Evolutionary conservation across 495 filamentous ascomycete genomes (phyloP).

Genomic region (Astrothelium macrocarpum): DNA sequence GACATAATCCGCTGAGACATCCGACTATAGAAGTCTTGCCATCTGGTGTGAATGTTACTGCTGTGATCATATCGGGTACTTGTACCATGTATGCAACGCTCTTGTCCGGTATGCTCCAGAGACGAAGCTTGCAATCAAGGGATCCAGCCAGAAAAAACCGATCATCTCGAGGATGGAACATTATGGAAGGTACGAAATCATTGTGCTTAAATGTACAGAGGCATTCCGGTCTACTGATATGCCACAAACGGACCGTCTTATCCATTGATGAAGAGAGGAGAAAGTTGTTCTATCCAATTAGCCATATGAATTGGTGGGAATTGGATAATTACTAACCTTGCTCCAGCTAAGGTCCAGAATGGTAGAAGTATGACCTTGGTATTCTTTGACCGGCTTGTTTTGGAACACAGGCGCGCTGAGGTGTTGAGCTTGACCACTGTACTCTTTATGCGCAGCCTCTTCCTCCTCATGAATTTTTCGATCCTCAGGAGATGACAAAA

Average conservation of each 20-base stretch:
- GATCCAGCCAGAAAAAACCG: slow-evolving; percentile 94
- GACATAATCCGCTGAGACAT: slow-evolving; percentile 71
- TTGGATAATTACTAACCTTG: slow-evolving; percentile 48
- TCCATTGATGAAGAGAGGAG: slow-evolving; percentile 96
- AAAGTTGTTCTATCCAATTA: slow-evolving; percentile 67
- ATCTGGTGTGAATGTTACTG: slow-evolving; percentile 88
- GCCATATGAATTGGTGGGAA: not conserved
- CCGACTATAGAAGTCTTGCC: slow-evolving; percentile 85
- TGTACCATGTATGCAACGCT: slow-evolving; percentile 78
- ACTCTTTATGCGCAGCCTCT: slow-evolving; percentile 40
- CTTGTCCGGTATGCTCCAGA: slow-evolving; percentile 98
- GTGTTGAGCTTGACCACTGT: slow-evolving; percentile 35
- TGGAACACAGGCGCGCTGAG: slow-evolving; percentile 90
- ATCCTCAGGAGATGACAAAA: slow-evolving; percentile 74
- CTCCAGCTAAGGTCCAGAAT: slow-evolving; percentile 94
- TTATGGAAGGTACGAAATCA: slow-evolving; percentile 90
- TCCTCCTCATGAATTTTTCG: slow-evolving; percentile 64
- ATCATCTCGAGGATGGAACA: slow-evolving; percentile 91
- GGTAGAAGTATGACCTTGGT: slow-evolving; percentile 75
- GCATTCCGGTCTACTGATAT: slow-evolving; percentile 74
- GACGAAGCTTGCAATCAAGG: slow-evolving; percentile 77
- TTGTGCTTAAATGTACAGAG: slow-evolving; percentile 94
- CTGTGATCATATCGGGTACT: slow-evolving; percentile 81
- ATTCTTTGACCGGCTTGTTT: slow-evolving; percentile 64
- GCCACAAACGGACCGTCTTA: slow-evolving; percentile 94